Conservation (phyloP, 2,329 filamentous ascomycete species). For the Aspergillus transmontanensis region DNA sequence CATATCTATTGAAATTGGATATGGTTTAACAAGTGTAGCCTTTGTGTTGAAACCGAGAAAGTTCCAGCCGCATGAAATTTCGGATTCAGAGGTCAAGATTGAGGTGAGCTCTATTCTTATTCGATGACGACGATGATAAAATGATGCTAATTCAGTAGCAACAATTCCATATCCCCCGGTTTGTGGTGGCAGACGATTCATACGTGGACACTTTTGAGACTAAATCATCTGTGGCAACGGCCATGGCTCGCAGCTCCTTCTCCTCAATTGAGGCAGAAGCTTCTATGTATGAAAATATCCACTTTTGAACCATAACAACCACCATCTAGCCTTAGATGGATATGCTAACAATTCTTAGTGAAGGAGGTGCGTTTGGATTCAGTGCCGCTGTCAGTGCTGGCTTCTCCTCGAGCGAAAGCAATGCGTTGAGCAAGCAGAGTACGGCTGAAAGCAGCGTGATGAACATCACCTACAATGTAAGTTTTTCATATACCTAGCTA, state of each 20-base stretch:
- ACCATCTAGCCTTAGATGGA: no score
- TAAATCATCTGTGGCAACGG: conserved; percentile 6
- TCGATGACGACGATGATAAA: no score
- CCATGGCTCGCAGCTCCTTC: conserved; percentile 19
- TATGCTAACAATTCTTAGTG: neutral
- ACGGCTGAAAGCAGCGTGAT: neutral
- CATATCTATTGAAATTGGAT: no score
- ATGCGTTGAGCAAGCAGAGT: neutral
- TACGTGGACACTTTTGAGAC: conserved; percentile 21
- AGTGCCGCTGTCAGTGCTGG: neutral
- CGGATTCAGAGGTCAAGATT: no score
- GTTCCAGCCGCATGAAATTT: no score
- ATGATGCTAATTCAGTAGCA: neutral
- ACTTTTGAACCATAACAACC: no score
- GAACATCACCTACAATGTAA: neutral
- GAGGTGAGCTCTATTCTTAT: neutral
- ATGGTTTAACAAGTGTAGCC: no score
- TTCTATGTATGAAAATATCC: conserved; percentile 10
- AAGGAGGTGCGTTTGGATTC: neutral
- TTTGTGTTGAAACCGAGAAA: no score
- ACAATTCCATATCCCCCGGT: conserved; percentile 11
- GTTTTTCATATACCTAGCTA: no score
- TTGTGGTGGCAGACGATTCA: conserved; percentile 16
- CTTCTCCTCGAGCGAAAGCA: neutral
- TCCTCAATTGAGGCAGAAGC: conserved; percentile 15